Percentiles rank a stretch among this genome's conserved stretches.
Conservation (phyloP, 2,329 filamentous ascomycete genomes). For the Sclerotinia minor region DNA sequence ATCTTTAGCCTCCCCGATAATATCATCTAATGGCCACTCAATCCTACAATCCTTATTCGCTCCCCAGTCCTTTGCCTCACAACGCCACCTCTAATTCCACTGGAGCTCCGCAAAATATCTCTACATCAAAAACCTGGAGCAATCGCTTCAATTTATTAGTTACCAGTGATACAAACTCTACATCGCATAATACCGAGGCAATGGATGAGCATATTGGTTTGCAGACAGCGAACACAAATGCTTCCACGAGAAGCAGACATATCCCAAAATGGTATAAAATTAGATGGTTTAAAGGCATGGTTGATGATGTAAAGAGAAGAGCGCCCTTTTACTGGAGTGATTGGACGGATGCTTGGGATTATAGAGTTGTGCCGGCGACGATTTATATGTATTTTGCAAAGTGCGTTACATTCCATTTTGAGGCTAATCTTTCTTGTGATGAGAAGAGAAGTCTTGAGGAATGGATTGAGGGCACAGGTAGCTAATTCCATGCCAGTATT, state of each 20-base stretch:
- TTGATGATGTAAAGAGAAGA: constrained; percentile 72
- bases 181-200: not conserved
- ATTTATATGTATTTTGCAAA: constrained; percentile 96
- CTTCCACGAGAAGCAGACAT: constrained; percentile 31
- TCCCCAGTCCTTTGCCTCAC: constrained; percentile 32
- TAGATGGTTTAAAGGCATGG: constrained; percentile 74
- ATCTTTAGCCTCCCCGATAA: not conserved
- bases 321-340: constrained; percentile 79
- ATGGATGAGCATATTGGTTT: constrained; percentile 22
- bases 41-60: constrained; percentile 28
- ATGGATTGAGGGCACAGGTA: not conserved
- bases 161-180: constrained; percentile 1
- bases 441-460: not conserved
- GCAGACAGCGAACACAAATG: constrained; percentile 26
- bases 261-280: constrained; percentile 68
- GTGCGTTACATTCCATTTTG: constrained; percentile 48
- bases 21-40: constrained; percentile 13
- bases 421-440: not conserved
- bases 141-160: constrained; percentile 19
- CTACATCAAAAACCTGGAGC: constrained; percentile 16
- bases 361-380: constrained; percentile 82
- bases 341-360: constrained; percentile 86
- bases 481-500: constrained; percentile 57
- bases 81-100: constrained; percentile 20
- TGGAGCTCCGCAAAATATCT: constrained; percentile 2